These are phyloP conservation scores for Neurospora pannonica DNA, from an alignment of 495 filamentous ascomycete species.

Conservation along the genomic window DNA sequence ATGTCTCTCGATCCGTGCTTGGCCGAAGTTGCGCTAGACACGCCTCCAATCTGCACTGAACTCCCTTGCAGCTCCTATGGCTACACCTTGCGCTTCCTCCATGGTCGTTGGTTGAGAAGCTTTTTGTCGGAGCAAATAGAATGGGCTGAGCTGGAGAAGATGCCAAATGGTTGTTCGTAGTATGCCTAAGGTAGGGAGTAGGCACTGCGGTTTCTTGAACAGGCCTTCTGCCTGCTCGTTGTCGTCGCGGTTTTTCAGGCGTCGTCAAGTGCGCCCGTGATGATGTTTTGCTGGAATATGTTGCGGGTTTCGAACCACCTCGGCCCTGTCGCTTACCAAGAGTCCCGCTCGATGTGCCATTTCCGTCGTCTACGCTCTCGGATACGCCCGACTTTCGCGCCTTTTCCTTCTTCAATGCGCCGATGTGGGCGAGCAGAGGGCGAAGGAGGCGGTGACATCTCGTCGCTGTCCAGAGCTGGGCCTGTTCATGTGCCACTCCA, in stretches of 20 bases:
- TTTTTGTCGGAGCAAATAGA: neutral
- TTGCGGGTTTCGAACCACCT: neutral
- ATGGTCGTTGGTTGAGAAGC: neutral
- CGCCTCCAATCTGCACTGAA: slow-evolving; percentile 9
- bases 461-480: slow-evolving; percentile 44
- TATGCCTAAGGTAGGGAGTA: slow-evolving; percentile 19
- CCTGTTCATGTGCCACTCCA: neutral
- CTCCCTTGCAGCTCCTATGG: slow-evolving; percentile 4
- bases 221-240: slow-evolving; percentile 2
- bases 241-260: slow-evolving; percentile 8
- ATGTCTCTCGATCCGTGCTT: neutral
- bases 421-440: slow-evolving; percentile 42
- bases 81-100: neutral
- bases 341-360: neutral
- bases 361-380: neutral
- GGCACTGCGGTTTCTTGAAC: slow-evolving; percentile 14
- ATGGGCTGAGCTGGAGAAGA: slow-evolving; percentile 5
- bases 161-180: slow-evolving; percentile 13
- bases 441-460: slow-evolving; percentile 47
- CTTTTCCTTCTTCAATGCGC: slow-evolving; percentile 38
- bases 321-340: neutral
- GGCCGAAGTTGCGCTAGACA: slow-evolving; percentile 9
- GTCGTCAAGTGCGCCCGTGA: slow-evolving; percentile 2
- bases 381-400: neutral
- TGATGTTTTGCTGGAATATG: slow-evolving; percentile 16